These are phyloP conservation scores for Xylaria sp. DNA, from an alignment of 2,329 filamentous ascomycete species.

Conservation along the genomic window DNA sequence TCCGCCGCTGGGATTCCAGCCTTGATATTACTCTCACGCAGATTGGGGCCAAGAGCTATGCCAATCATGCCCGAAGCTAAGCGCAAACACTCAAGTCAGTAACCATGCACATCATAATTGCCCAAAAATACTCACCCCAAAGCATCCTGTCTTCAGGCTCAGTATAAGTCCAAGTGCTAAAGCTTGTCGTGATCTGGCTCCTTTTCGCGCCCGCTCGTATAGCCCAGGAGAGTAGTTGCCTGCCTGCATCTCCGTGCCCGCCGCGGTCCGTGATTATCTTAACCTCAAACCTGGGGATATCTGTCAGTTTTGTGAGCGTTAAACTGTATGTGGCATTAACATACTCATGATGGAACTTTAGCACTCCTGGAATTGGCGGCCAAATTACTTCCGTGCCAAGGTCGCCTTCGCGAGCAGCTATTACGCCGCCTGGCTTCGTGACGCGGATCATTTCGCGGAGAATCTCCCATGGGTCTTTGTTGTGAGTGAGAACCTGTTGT, in stretches of 20 bases:
- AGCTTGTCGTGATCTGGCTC: slow-evolving; percentile 25
- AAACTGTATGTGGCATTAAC: background rate
- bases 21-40: slow-evolving; percentile 19
- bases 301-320: background rate
- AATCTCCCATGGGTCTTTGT: slow-evolving; percentile 39
- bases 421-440: slow-evolving; percentile 45
- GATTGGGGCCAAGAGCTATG: slow-evolving; percentile 1
- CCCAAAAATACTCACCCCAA: slow-evolving; percentile 18
- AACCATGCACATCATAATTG: background rate
- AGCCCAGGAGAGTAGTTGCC: slow-evolving; percentile 29
- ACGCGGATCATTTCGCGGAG: slow-evolving; percentile 48
- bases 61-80: slow-evolving; percentile 27
- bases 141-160: slow-evolving; percentile 21
- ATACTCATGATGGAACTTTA: slow-evolving; percentile 29
- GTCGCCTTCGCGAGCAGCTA: slow-evolving; percentile 50
- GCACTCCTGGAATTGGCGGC: slow-evolving; percentile 22
- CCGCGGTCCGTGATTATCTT: slow-evolving; percentile 21
- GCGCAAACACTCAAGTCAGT: background rate
- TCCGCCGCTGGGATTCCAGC: slow-evolving; percentile 14
- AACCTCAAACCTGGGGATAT: slow-evolving; percentile 8
- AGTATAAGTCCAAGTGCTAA: slow-evolving; percentile 20
- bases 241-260: slow-evolving; percentile 16
- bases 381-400: slow-evolving; percentile 44
- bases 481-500: slow-evolving; percentile 40
- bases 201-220: slow-evolving; percentile 19